Conservation (phyloP, 2,329 filamentous ascomycete species). For the Gaeumannomyces sp. region DNA sequence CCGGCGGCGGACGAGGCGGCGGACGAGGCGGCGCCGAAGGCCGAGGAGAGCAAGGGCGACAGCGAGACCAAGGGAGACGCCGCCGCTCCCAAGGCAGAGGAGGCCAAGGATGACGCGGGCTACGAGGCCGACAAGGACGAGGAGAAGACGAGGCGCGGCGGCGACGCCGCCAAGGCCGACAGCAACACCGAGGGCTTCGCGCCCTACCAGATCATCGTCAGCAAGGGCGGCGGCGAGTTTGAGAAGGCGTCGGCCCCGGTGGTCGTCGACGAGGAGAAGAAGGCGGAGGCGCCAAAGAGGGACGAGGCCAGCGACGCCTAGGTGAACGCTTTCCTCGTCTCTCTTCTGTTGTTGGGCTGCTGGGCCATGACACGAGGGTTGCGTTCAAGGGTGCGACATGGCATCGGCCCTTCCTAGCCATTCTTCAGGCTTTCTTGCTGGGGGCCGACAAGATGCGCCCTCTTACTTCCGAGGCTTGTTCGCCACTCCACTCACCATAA, state of each 20-base stretch:
- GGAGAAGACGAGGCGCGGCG: constrained; percentile 18
- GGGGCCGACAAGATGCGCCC: neutral
- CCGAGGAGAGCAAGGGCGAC: constrained; percentile 20
- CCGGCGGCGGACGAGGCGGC: constrained; percentile 40
- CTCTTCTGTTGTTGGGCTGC: neutral
- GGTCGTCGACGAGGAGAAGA: constrained; percentile 1
- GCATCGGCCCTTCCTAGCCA: too few relatives aligned
- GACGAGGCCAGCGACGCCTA: neutral
- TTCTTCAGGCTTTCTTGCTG: too few relatives aligned
- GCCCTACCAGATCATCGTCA: constrained; percentile 19
- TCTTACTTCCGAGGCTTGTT: neutral
- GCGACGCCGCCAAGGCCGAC: constrained; percentile 16
- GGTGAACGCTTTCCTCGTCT: neutral
- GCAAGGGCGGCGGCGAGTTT: constrained; percentile 25
- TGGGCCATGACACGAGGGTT: neutral
- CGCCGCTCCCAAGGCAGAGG: constrained; percentile 4
- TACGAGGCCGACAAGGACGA: constrained; percentile 13
- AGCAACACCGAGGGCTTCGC: constrained; percentile 15
- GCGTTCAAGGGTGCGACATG: neutral
- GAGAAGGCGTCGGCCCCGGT: constrained; percentile 23
- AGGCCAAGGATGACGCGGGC: constrained; percentile 27
- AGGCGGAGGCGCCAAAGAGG: neutral
- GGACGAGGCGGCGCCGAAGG: constrained; percentile 13
- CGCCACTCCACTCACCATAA: neutral
- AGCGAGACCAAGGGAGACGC: constrained; percentile 12